These are phyloP conservation scores for Ottelia alismoides DNA, from an alignment of 106 monocot species.

Conservation along the genomic window DNA sequence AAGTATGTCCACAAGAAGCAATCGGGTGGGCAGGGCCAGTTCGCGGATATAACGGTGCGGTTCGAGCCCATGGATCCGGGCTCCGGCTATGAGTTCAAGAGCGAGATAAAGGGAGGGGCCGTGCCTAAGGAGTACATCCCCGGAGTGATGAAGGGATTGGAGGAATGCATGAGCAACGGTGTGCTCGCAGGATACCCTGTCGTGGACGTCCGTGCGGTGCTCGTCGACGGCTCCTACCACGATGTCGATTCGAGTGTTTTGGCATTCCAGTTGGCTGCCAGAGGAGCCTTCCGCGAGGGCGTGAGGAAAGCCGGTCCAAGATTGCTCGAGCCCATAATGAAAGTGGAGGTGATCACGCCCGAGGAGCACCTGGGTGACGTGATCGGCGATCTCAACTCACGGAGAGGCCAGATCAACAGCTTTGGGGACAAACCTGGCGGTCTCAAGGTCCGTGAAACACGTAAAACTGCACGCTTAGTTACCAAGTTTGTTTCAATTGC, in stretches of 20 bases:
- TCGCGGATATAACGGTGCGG: conserved; percentile 86
- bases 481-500: too few relatives aligned
- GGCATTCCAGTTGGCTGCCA: conserved; percentile 88
- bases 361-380: conserved; percentile 99
- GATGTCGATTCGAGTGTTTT: conserved; percentile 98
- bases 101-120: conserved; percentile 86
- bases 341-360: conserved; percentile 88
- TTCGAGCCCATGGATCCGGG: conserved; percentile 91
- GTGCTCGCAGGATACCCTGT: conserved; percentile 94
- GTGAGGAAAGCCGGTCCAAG: conserved; percentile 77
- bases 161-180: conserved; percentile 91
- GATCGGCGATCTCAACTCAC: conserved; percentile 93
- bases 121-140: conserved; percentile 95
- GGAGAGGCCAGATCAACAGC: conserved; percentile 82
- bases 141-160: conserved; percentile 94
- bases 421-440: conserved; percentile 97
- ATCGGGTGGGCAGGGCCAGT: conserved; percentile 90
- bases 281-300: conserved; percentile 90
- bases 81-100: conserved; percentile 94
- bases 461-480: not conserved
- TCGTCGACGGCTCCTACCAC: conserved; percentile 88
- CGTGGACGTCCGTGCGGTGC: conserved; percentile 80
- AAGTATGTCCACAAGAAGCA: conserved; percentile 94
- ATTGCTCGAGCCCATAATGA: conserved; percentile 94
- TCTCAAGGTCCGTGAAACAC: conserved; percentile 56